Evolutionary conservation across 495 filamentous ascomycete species (phyloP), one percentile per base, ranked within the genome.

Genomic region (Pseudevernia furfuracea): DNA sequence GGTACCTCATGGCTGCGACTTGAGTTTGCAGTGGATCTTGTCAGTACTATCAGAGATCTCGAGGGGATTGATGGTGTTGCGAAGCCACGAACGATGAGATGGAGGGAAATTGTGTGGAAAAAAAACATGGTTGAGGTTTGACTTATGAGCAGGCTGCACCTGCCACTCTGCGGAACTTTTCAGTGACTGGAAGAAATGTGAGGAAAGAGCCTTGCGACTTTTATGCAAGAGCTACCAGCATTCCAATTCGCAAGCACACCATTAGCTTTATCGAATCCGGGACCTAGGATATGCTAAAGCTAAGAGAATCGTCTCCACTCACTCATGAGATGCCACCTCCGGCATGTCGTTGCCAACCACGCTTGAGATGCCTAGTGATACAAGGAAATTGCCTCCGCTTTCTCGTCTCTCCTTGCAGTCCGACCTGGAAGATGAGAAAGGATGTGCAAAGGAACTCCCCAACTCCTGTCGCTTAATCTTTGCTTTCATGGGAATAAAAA

Each of bases 1-100:
- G 81, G 78, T 89, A 95, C 60, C 90, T 85, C 90, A 95, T 95
- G 64, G 32, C 78, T 37, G 52, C 12, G 30, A 28, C 39, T 23
- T 34, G 53, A 19, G 38, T 21, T 30, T 48, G 52, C 21, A 30
- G 12, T 48, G 48, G 6, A 30, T 58, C 1, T 11, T 25, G 23
- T 30, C 28, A 28, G 39, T 34, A 23, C 23, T 25, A 34, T 17
- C 34, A 34, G 8, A 39, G n/a, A 25, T 19, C 37, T 39, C 30
- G 32, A 28, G 41, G 15, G 39, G 48, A 38, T 52, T 11, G 25
- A 38, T 43, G 46, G 43, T 23, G 10, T 30, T 36, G 19, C 8
- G 21, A 58, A 21, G 39, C 28, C 37, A 43, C 48, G 30, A 14
- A 63, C 11, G 19, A 58, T 43, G 25, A 37, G 55, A 32, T 6